These are phyloP conservation scores for Dipteronia sinensis DNA, from an alignment of 345 rosid species.

Conservation along the genomic window DNA sequence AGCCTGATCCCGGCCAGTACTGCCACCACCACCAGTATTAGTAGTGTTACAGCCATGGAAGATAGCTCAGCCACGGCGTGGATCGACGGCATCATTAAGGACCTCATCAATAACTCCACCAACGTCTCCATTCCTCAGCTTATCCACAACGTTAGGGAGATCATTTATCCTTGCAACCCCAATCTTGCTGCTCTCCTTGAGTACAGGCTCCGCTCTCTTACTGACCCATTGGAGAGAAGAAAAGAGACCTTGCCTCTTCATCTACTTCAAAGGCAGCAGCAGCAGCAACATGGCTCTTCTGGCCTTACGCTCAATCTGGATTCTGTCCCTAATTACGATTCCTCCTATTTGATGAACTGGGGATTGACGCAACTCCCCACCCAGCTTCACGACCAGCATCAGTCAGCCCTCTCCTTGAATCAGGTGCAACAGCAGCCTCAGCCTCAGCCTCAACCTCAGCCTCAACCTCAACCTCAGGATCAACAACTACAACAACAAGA, in stretches of 20 bases:
- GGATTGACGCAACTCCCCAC: slow-evolving; percentile 28
- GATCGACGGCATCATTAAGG: slow-evolving; percentile 90
- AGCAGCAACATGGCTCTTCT: slow-evolving; percentile 25
- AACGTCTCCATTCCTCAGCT: slow-evolving; percentile 94
- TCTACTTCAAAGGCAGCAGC: slow-evolving; percentile 22
- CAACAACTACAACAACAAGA: slow-evolving; percentile 27
- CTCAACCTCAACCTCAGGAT: slow-evolving; percentile 28
- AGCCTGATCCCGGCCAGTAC: background rate
- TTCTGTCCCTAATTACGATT: slow-evolving; percentile 27
- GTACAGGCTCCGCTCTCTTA: slow-evolving; percentile 70
- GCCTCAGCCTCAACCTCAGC: too few species aligned
- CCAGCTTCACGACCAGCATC: slow-evolving; percentile 28
- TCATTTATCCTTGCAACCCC: slow-evolving; percentile 92
- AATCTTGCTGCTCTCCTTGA: slow-evolving; percentile 85
- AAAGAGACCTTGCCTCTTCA: slow-evolving; percentile 33
- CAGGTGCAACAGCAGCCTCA: slow-evolving; percentile 16
- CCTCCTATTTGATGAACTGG: slow-evolving; percentile 32
- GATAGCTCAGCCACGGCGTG: slow-evolving; percentile 74
- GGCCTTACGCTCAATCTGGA: slow-evolving; percentile 39
- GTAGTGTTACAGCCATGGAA: slow-evolving; percentile 38
- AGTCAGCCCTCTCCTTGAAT: slow-evolving; percentile 20
- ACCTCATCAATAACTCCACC: slow-evolving; percentile 71
- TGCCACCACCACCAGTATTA: background rate
- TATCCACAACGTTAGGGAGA: slow-evolving; percentile 92
- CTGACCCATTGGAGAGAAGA: slow-evolving; percentile 37